Conservation (phyloP, 2,329 filamentous ascomycete genomes). For the Fusarium tupiense region DNA sequence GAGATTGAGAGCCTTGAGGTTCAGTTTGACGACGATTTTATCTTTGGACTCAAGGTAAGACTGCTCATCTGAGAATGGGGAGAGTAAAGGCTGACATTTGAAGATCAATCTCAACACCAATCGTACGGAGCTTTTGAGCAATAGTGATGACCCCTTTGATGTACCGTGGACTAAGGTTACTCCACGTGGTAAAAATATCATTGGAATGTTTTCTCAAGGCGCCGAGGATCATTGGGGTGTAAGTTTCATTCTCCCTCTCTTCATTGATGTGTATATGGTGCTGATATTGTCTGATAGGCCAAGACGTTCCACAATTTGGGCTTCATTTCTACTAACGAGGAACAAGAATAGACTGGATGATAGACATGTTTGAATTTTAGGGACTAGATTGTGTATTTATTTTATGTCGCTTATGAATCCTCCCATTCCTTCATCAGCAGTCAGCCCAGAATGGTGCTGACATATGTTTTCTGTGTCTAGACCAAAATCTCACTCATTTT, state of each 20-base stretch:
- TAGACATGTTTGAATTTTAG: not conserved
- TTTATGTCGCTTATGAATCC: not conserved
- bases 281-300: not conserved
- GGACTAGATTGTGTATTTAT: not conserved
- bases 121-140: not conserved
- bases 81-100: not conserved
- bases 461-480: not conserved
- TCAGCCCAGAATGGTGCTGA: not conserved
- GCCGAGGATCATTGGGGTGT: not conserved
- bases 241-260: not conserved
- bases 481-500: not conserved
- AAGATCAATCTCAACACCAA: not conserved
- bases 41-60: slow-evolving; percentile 22
- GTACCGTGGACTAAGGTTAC: not conserved
- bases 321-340: not conserved
- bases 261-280: not conserved
- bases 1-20: slow-evolving; percentile 8
- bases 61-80: not conserved
- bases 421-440: not conserved
- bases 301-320: not conserved
- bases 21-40: not conserved
- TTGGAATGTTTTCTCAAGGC: slow-evolving; percentile 16
- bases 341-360: not conserved
- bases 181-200: slow-evolving; percentile 7
- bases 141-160: not conserved